Base-by-base conservation (phyloP, 164 flowering plant genomes). In the Protea cynaroides region DNA sequence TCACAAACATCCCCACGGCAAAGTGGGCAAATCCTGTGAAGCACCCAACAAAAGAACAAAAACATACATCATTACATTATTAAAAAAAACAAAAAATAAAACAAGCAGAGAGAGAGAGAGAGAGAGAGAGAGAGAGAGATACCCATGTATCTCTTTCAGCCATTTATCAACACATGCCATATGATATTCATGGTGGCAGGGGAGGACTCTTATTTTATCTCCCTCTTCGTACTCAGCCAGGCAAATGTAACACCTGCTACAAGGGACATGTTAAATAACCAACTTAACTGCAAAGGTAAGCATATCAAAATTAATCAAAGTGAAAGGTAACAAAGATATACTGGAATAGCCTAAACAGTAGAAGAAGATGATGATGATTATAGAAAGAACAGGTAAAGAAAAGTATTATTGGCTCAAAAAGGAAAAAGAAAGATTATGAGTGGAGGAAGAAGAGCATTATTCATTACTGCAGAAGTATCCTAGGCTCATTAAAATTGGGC, bases 101-200 rank as follows among this genome's bases (percentile, higher is more conserved):
- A 37, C 8, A 23, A 58, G 37, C 50, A 60, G 8, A 51, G n/a
- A 23, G 13, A 1, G 36, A 61, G 50, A 10, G 34, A 18, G 44
- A 7, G 29, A 46, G 18, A 7, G 17, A 55, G 15, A 40, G 56
- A 18, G 61, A 56, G 13, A 65, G 19, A 53, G 19, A 43, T 79
- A 89, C 95, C 95, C 86, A 37, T 88, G 91, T 54, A 88, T 79
- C 72, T 88, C 91, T 75, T 86, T 88, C 19, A 88, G 86, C 95
- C 95, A 88, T 80, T 88, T 88, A 78, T 86, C 95, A 23, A 88
- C 88, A 64, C 95, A 88, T 11, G 79, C 62, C 87, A 80, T 74
- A 73, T 89, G 96, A 65, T 75, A 89, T 67, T 86, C 92, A 68
- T 89, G 96, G 60, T 70, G 81, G 72, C 96, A 89, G 7, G 96